Evolutionary conservation across 805 yeast species (phyloP).

Genomic region (Candida michaelii): DNA sequence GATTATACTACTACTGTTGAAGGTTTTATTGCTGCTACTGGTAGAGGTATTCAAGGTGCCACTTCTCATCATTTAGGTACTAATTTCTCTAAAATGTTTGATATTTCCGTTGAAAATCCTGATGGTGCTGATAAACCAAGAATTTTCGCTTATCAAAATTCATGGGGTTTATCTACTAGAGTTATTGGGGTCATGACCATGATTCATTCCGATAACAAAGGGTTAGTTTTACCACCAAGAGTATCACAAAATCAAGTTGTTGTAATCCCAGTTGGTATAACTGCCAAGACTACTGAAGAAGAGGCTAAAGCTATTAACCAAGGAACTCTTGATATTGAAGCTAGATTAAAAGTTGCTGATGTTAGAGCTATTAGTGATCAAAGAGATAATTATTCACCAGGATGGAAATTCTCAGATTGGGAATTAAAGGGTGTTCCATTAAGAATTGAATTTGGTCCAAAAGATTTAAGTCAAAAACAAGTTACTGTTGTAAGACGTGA

Average conservation of each 20-base stretch:
- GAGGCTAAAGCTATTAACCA: slow-evolving; percentile 66
- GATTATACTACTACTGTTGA: slow-evolving; percentile 92
- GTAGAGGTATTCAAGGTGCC: slow-evolving; percentile 99
- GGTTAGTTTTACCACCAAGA: slow-evolving; percentile 95
- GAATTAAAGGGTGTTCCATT: slow-evolving; percentile 95
- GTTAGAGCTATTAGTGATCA: slow-evolving; percentile 82
- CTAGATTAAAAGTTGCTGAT: slow-evolving; percentile 55
- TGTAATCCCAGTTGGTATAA: slow-evolving; percentile 92
- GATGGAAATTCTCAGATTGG: slow-evolving; percentile 98
- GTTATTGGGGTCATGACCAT: slow-evolving; percentile 99
- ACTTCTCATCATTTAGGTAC: slow-evolving; percentile 98
- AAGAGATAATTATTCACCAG: slow-evolving; percentile 94
- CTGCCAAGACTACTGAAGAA: slow-evolving; percentile 79
- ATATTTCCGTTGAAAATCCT: slow-evolving; percentile 93
- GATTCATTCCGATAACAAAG: slow-evolving; percentile 98
- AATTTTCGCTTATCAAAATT: slow-evolving; percentile 90
- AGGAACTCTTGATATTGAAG: slow-evolving; percentile 71
- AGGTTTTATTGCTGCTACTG: slow-evolving; percentile 96
- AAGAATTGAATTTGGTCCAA: slow-evolving; percentile 95
- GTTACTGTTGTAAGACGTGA: slow-evolving; percentile 94
- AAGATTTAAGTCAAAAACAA: slow-evolving; percentile 77
- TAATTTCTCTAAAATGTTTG: slow-evolving; percentile 98
- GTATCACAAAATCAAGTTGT: slow-evolving; percentile 92
- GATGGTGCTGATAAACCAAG: slow-evolving; percentile 85
- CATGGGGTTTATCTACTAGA: slow-evolving; percentile 99